phyloP scores from a whole-genome alignment of 208 protist species.

The Trypanosoma avium region DNA sequence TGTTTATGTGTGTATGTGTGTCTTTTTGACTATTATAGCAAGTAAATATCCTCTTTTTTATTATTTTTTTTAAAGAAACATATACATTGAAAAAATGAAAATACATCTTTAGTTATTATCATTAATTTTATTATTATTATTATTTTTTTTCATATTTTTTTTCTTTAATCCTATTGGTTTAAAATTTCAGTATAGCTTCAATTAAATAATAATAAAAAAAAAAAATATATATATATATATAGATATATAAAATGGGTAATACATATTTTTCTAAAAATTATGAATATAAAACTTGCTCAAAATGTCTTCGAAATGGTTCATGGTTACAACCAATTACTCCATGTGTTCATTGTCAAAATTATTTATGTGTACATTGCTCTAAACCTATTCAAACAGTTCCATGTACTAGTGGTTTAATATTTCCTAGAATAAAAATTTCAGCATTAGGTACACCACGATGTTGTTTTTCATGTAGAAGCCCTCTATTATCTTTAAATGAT shows the following conservation, averaged over 20 bases:
- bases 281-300: conserved; percentile 12
- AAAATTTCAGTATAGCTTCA: too few relatives aligned
- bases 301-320: conserved; percentile 11
- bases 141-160: conserved; percentile 14
- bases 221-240: conserved; percentile 1
- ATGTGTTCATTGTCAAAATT: conserved; percentile 10
- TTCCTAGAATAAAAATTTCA: neutral
- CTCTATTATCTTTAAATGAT: conserved; percentile 17
- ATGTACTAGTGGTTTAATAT: neutral
- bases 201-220: neutral
- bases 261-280: neutral
- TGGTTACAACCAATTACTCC: conserved; percentile 10
- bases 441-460: conserved; percentile 2
- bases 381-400: neutral
- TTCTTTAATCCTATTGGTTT: too few relatives aligned
- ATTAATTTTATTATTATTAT: conserved; percentile 2
- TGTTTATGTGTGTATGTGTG: neutral
- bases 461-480: conserved; percentile 28
- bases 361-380: conserved; percentile 17
- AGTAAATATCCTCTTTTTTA: conserved; percentile 2
- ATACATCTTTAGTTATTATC: too few relatives aligned
- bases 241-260: conserved; percentile 5
- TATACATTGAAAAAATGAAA: too few relatives aligned
- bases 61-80: neutral
- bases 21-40: neutral